Evolutionary conservation across 164 flowering plant species (phyloP).

Genomic region (Liquidambar formosana): DNA sequence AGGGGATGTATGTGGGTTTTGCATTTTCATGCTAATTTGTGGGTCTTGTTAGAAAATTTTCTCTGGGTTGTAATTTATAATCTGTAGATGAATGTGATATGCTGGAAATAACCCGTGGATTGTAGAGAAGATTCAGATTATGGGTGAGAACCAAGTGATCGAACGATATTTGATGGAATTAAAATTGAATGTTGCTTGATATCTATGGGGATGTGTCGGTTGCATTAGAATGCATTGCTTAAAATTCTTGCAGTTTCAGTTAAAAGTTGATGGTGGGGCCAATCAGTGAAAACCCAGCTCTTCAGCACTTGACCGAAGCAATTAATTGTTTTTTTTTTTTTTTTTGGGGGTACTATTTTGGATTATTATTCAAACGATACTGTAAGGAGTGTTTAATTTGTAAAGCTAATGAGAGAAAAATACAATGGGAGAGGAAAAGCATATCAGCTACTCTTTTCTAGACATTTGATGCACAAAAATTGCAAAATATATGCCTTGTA

Average conservation of each 20-base stretch:
- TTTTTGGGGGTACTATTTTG: not conserved
- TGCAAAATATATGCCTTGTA: no score
- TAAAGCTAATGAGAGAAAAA: not conserved
- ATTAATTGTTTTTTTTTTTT: no score
- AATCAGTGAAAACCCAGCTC: not conserved
- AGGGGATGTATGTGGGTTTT: no score
- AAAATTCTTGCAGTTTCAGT: not conserved
- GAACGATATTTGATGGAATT: not conserved
- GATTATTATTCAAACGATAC: not conserved
- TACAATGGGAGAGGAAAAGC: no score
- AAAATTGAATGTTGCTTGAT: not conserved
- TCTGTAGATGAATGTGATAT: no score
- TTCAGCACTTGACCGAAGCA: not conserved
- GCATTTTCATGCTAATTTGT: no score
- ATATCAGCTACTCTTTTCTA: no score
- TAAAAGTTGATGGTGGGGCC: not conserved
- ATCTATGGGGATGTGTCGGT: not conserved
- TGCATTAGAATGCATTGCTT: not conserved
- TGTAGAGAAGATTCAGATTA: not conserved
- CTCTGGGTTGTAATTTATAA: no score
- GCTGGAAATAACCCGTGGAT: not conserved
- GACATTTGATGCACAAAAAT: no score
- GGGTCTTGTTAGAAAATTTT: not conserved
- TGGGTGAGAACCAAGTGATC: not conserved
- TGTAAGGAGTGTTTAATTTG: not conserved